phyloP scores from a whole-genome alignment of 2,329 filamentous ascomycete genomes.

The Cladosporium austrohemisphaericum region DNA sequence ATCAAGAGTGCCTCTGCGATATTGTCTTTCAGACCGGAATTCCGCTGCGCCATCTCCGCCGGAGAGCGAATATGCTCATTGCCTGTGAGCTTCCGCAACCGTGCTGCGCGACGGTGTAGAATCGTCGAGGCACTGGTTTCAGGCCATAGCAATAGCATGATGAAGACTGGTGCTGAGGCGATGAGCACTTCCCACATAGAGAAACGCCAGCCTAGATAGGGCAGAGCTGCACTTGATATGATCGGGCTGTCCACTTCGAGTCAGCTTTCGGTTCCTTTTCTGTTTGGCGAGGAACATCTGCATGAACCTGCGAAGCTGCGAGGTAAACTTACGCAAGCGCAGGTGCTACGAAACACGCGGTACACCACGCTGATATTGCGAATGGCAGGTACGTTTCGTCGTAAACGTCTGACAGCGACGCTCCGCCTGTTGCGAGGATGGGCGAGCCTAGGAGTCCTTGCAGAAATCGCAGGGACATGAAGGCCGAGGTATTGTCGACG shows the following conservation, averaged over 20 bases:
- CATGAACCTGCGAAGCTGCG: too few relatives aligned
- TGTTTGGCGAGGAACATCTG: too few relatives aligned
- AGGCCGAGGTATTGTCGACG: slow-evolving; percentile 50
- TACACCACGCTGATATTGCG: not conserved
- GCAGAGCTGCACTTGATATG: not conserved
- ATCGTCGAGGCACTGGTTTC: slow-evolving; percentile 56
- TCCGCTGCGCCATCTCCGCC: slow-evolving; percentile 56
- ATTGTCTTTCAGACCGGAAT: slow-evolving; percentile 32
- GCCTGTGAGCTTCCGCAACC: slow-evolving; percentile 57
- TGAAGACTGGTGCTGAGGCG: slow-evolving; percentile 57
- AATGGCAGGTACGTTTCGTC: not conserved
- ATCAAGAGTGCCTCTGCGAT: slow-evolving; percentile 37
- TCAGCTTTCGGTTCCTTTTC: too few relatives aligned
- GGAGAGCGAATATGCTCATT: slow-evolving; percentile 54
- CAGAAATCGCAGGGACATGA: slow-evolving; percentile 54
- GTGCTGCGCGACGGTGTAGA: slow-evolving; percentile 54
- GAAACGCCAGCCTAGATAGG: slow-evolving; percentile 54
- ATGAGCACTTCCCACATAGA: slow-evolving; percentile 62
- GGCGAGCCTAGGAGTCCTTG: slow-evolving; percentile 51
- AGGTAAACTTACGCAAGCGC: not conserved
- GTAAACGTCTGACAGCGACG: slow-evolving; percentile 14
- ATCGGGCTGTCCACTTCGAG: too few relatives aligned
- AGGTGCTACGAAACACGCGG: not conserved
- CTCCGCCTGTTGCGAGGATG: slow-evolving; percentile 49
- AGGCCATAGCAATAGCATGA: slow-evolving; percentile 56